These are phyloP conservation scores for Fusarium devonianum DNA, from an alignment of 2,329 filamentous ascomycete species.

Conservation along the genomic window DNA sequence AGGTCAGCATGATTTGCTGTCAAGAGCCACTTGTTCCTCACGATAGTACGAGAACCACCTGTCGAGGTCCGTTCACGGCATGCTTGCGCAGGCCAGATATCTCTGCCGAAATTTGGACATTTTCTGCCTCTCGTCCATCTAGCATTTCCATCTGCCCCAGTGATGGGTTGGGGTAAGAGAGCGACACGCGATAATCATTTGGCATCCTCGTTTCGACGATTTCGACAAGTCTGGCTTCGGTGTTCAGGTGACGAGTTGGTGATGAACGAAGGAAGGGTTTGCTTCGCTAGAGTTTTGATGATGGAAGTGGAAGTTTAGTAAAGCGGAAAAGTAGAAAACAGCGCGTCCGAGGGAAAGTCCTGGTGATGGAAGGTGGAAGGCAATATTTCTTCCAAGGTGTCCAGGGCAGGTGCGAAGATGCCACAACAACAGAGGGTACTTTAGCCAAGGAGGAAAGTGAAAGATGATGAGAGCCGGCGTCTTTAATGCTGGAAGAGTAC, in stretches of 20 bases:
- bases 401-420: not conserved
- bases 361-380: slow-evolving; percentile 2
- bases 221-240: not conserved
- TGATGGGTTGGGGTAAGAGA: slow-evolving; percentile 46
- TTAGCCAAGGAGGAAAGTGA: not conserved
- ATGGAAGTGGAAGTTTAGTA: not conserved
- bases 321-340: too few species aligned
- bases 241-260: not conserved
- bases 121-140: slow-evolving; percentile 14
- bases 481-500: slow-evolving; percentile 1
- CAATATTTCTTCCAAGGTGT: not conserved
- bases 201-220: slow-evolving; percentile 33
- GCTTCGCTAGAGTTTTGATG: not conserved
- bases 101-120: slow-evolving; percentile 1
- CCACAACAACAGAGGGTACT: too few species aligned
- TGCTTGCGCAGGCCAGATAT: slow-evolving; percentile 35
- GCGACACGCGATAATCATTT: slow-evolving; percentile 41
- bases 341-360: too few species aligned
- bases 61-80: slow-evolving; percentile 38
- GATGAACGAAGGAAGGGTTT: not conserved
- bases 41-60: slow-evolving; percentile 48
- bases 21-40: slow-evolving; percentile 26
- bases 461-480: not conserved
- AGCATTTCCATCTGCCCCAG: slow-evolving; percentile 43
- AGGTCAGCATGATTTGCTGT: slow-evolving; percentile 23